phyloP scores from a whole-genome alignment of 495 filamentous ascomycete genomes.

The Aspergillus sclerotiicarbonarius region DNA sequence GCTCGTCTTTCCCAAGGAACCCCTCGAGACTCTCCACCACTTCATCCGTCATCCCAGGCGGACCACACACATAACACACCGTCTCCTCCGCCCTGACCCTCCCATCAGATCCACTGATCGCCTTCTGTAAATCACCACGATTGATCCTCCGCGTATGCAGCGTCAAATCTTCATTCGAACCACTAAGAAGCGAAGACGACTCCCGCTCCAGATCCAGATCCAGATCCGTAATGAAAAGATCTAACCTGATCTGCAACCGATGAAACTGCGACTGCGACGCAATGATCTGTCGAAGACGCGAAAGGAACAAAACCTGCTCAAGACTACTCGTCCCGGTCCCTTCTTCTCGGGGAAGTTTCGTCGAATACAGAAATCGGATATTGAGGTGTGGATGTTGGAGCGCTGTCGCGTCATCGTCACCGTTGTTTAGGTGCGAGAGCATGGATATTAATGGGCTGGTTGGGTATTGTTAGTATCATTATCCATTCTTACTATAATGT shows the following conservation, averaged over 20 bases:
- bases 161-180: constrained; percentile 29
- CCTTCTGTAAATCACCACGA: constrained; percentile 47
- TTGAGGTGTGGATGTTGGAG: constrained; percentile 20
- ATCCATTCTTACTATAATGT: not conserved
- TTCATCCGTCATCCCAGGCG: constrained; percentile 76
- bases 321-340: constrained; percentile 45
- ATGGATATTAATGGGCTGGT: constrained; percentile 59
- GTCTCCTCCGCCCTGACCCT: constrained; percentile 41
- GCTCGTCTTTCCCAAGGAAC: constrained; percentile 52
- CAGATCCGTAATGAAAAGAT: constrained; percentile 41
- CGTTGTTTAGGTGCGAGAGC: constrained; percentile 44
- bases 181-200: constrained; percentile 8
- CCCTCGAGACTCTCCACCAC: constrained; percentile 56
- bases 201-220: not conserved
- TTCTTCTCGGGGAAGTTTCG: constrained; percentile 28
- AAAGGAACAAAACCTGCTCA: constrained; percentile 60
- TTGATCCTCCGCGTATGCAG: constrained; percentile 49
- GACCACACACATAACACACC: constrained; percentile 77
- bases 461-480: not conserved
- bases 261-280: constrained; percentile 27
- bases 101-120: constrained; percentile 38
- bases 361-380: constrained; percentile 47
- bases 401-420: constrained; percentile 14
- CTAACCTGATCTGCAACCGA: constrained; percentile 31
- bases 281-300: constrained; percentile 48